Percentiles rank a stretch among this genome's conserved stretches.
Evolutionary conservation across 2,329 filamentous ascomycete species (phyloP).

Genomic region (Stagonosporopsis chrysanthemi): DNA sequence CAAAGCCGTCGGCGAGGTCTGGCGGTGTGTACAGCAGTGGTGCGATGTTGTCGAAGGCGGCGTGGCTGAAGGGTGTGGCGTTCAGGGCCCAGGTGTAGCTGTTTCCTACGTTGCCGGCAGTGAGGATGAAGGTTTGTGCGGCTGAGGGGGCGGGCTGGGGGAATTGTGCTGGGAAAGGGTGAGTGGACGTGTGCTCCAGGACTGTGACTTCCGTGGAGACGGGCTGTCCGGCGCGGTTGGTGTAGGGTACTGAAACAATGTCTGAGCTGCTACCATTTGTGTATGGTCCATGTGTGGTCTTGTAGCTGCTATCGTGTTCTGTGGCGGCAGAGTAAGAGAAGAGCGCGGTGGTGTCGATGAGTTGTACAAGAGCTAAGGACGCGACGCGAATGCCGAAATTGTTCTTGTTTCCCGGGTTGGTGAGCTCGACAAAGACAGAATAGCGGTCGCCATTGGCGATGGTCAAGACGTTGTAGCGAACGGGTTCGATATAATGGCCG

Average conservation of each 20-base stretch:
- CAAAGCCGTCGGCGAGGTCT: slow-evolving; percentile 30
- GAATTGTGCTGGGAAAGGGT: slow-evolving; percentile 57
- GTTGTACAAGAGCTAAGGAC: slow-evolving; percentile 59
- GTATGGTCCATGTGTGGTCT: slow-evolving; percentile 15
- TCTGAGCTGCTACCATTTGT: slow-evolving; percentile 2
- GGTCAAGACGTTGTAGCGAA: slow-evolving; percentile 57
- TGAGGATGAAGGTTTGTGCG: slow-evolving; percentile 56
- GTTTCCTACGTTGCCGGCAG: slow-evolving; percentile 43
- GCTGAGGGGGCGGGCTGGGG: slow-evolving; percentile 52
- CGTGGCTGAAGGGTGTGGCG: slow-evolving; percentile 52
- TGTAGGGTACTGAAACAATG: slow-evolving; percentile 49
- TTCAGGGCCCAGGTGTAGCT: slow-evolving; percentile 65
- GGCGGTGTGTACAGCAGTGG: slow-evolving; percentile 59
- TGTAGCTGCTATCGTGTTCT: slow-evolving; percentile 10
- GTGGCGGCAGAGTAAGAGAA: slow-evolving; percentile 53
- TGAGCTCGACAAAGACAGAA: slow-evolving; percentile 59
- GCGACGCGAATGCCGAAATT: slow-evolving; percentile 63
- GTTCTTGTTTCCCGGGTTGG: slow-evolving; percentile 52
- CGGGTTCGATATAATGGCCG: slow-evolving; percentile 62
- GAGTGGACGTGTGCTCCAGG: slow-evolving; percentile 54
- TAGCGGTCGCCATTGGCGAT: slow-evolving; percentile 63
- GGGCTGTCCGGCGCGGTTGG: slow-evolving; percentile 59
- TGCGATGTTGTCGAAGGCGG: slow-evolving; percentile 35
- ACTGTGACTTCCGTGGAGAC: slow-evolving; percentile 46
- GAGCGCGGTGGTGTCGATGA: slow-evolving; percentile 61